Evolutionary conservation across 371 early-diverging fungal species (phyloP).

Genomic region (Saksenaea vasiformis): DNA sequence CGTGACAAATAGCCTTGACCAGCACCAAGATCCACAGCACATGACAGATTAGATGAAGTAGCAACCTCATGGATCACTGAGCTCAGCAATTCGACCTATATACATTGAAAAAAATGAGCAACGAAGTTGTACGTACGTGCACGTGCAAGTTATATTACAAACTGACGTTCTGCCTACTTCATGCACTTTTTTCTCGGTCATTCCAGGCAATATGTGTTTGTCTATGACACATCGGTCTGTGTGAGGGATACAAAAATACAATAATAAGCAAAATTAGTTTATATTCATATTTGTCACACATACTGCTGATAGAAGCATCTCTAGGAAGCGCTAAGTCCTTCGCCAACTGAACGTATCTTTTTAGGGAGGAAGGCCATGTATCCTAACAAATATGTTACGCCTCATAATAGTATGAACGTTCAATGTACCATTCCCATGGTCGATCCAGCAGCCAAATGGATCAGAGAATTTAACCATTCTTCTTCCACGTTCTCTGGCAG

Average conservation of each 20-base stretch:
- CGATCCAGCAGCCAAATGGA: constrained; percentile 12
- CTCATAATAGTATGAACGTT: not conserved
- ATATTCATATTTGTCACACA: not conserved
- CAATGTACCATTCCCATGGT: constrained; percentile 2
- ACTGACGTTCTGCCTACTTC: constrained; percentile 16
- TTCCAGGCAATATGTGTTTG: constrained; percentile 16
- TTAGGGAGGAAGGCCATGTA: constrained; percentile 13
- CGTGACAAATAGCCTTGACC: constrained; percentile 81
- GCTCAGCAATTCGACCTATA: constrained; percentile 58
- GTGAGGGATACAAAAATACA: too few relatives aligned
- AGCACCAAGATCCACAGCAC: constrained; percentile 72
- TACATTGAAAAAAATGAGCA: not conserved
- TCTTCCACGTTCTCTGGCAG: constrained; percentile 13
- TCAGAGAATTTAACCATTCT: constrained; percentile 13
- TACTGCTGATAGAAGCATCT: constrained; percentile 10
- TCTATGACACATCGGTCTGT: constrained; percentile 2
- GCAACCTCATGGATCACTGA: constrained; percentile 56
- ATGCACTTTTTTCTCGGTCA: constrained; percentile 27
- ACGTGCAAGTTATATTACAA: not conserved
- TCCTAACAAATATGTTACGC: not conserved
- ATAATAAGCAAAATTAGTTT: not conserved
- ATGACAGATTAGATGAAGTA: constrained; percentile 31
- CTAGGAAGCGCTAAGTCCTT: constrained; percentile 9
- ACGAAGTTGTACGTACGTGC: not conserved
- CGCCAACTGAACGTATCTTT: constrained; percentile 7